A percentile compares a stretch with the other conserved stretches of the same genome.
phyloP scores from a whole-genome alignment of 2,329 filamentous ascomycete species.

The Periconia sp. region DNA sequence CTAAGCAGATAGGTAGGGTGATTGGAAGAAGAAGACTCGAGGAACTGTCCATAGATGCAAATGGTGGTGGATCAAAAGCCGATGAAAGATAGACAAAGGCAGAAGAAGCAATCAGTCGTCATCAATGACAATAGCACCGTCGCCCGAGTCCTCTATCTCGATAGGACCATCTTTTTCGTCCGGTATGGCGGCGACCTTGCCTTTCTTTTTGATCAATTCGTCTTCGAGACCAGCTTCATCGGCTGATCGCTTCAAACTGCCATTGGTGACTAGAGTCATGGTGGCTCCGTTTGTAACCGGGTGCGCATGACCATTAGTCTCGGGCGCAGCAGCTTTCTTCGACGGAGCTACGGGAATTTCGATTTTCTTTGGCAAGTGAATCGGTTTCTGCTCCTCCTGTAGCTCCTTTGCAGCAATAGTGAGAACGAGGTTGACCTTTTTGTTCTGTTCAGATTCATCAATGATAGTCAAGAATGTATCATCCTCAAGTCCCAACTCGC shows the following conservation, averaged over 20 bases:
- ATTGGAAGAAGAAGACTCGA: background rate
- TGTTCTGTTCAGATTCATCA: slow-evolving; percentile 77
- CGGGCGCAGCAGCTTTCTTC: slow-evolving; percentile 38
- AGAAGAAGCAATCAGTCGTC: slow-evolving; percentile 18
- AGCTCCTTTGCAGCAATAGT: slow-evolving; percentile 61
- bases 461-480: slow-evolving; percentile 80
- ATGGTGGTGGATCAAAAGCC: background rate
- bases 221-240: slow-evolving; percentile 45
- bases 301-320: slow-evolving; percentile 32
- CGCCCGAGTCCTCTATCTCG: slow-evolving; percentile 35
- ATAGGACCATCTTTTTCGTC: slow-evolving; percentile 36
- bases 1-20: background rate
- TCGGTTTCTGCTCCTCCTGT: slow-evolving; percentile 54
- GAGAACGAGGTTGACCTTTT: slow-evolving; percentile 79
- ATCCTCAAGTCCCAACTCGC: slow-evolving; percentile 71
- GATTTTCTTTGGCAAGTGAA: slow-evolving; percentile 52
- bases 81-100: too few species aligned
- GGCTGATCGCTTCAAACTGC: slow-evolving; percentile 50
- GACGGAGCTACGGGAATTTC: slow-evolving; percentile 53
- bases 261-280: slow-evolving; percentile 17
- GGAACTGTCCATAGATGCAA: background rate
- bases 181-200: slow-evolving; percentile 41
- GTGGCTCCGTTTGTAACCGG: slow-evolving; percentile 28
- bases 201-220: slow-evolving; percentile 41
- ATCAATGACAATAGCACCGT: slow-evolving; percentile 43